These are phyloP conservation scores for Fonsecaea pedrosoi DNA, from an alignment of 2,329 filamentous ascomycete species.

Conservation along the genomic window DNA sequence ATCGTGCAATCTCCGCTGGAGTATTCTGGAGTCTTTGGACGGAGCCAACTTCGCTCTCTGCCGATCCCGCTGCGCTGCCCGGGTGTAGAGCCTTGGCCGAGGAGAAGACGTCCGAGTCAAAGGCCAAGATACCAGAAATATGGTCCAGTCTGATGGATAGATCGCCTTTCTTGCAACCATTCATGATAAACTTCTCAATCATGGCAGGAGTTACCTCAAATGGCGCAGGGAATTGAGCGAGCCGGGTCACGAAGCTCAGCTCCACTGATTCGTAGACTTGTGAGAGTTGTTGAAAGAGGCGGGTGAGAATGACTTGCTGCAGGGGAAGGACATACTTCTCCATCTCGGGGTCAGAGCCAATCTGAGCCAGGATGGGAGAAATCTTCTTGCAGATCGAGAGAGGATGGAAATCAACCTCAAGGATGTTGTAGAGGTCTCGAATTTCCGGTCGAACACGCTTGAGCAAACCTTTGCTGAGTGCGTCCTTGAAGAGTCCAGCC, in stretches of 20 bases:
- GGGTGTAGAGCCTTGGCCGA: slow-evolving; percentile 90
- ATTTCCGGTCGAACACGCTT: slow-evolving; percentile 94
- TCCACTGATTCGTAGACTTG: slow-evolving; percentile 99
- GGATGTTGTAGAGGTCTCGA: slow-evolving; percentile 94
- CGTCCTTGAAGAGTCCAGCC: slow-evolving; percentile 91
- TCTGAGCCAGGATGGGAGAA: slow-evolving; percentile 91
- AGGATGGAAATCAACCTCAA: slow-evolving; percentile 98
- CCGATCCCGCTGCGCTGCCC: slow-evolving; percentile 82
- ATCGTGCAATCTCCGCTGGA: slow-evolving; percentile 94
- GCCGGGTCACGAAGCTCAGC: slow-evolving; percentile 87
- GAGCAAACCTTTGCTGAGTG: slow-evolving; percentile 90
- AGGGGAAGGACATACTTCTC: slow-evolving; percentile 94
- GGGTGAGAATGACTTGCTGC: slow-evolving; percentile 97
- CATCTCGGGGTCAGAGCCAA: slow-evolving; percentile 93
- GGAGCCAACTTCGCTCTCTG: slow-evolving; percentile 80
- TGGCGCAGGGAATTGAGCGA: slow-evolving; percentile 94
- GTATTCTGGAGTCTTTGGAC: slow-evolving; percentile 97
- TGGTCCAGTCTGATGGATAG: slow-evolving; percentile 96
- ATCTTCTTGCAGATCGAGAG: slow-evolving; percentile 99
- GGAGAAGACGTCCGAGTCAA: slow-evolving; percentile 97
- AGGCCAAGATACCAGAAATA: slow-evolving; percentile 91
- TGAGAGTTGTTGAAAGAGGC: slow-evolving; percentile 97
- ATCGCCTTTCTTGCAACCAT: slow-evolving; percentile 99
- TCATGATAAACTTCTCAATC: slow-evolving; percentile 99
- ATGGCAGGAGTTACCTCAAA: slow-evolving; percentile 90